Conservation (phyloP, 129 eudicot species). For the Pseudognaphalium luteoalbum region DNA sequence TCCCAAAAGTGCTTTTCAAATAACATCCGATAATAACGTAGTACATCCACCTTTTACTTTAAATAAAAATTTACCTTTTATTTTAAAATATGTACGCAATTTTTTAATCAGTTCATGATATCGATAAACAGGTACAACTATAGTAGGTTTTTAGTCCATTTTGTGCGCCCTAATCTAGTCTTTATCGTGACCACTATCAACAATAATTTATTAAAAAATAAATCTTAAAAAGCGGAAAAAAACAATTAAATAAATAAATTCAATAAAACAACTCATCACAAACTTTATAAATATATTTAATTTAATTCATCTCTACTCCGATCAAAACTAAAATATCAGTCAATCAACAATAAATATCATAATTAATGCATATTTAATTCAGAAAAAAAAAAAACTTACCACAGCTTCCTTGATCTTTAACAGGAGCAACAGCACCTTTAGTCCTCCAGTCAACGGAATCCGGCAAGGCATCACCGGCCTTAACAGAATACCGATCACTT, state of each 20-base stretch:
- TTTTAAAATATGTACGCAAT: no score
- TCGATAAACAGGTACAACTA: background rate
- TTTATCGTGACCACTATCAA: background rate
- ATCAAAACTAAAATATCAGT: background rate
- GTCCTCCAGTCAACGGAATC: slow-evolving; percentile 82
- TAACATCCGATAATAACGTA: background rate
- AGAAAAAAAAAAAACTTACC: slow-evolving; percentile 42
- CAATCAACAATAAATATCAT: slow-evolving; percentile 4
- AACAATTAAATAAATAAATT: background rate
- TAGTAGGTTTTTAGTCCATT: background rate
- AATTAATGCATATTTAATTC: background rate
- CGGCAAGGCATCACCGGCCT: slow-evolving; percentile 56
- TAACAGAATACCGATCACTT: slow-evolving; percentile 59
- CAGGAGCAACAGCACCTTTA: slow-evolving; percentile 67
- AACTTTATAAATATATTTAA: no score
- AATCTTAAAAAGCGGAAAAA: background rate
- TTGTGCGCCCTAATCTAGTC: background rate
- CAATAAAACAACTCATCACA: background rate
- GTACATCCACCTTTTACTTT: background rate
- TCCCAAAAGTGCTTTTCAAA: background rate
- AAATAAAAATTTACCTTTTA: no score
- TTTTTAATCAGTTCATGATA: background rate
- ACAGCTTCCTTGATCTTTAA: slow-evolving; percentile 89
- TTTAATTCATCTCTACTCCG: no score
- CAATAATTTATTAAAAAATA: background rate